Percentiles rank a stretch among this genome's conserved stretches.
These are phyloP conservation scores for Bremia lactucae DNA, from an alignment of 352 stramenopile genomes.

Conservation along the genomic window DNA sequence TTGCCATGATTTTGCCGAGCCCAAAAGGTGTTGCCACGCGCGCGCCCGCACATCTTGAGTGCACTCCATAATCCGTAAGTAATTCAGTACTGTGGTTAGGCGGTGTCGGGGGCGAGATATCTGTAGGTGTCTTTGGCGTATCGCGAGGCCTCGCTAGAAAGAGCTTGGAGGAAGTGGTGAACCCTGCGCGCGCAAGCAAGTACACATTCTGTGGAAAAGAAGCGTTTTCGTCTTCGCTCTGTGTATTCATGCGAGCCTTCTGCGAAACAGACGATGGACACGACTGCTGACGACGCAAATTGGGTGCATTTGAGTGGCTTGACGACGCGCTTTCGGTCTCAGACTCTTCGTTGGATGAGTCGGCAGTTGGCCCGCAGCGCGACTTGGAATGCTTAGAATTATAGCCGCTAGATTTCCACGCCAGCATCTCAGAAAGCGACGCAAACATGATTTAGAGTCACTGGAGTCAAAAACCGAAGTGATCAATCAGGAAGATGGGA, in stretches of 20 bases:
- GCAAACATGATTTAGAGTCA: constrained; percentile 17
- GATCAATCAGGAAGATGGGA: constrained; percentile 13
- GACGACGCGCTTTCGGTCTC: constrained; percentile 52
- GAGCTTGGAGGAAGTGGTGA: constrained; percentile 33
- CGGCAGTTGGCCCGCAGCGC: constrained; percentile 25
- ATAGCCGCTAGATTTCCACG: constrained; percentile 20
- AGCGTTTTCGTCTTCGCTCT: constrained; percentile 20
- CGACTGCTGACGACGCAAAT: constrained; percentile 19
- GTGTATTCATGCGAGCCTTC: constrained; percentile 13
- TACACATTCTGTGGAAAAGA: constrained; percentile 29
- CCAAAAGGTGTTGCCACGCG: constrained; percentile 55
- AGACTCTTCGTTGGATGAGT: constrained; percentile 30
- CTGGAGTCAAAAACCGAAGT: constrained; percentile 14
- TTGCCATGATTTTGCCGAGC: constrained; percentile 43
- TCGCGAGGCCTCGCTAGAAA: constrained; percentile 29
- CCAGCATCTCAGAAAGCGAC: constrained; percentile 24
- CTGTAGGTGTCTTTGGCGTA: constrained; percentile 1
- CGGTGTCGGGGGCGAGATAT: constrained; percentile 12
- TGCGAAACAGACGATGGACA: constrained; percentile 7
- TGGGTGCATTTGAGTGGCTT: constrained; percentile 9
- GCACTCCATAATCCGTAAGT: constrained; percentile 33
- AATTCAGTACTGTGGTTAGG: constrained; percentile 31
- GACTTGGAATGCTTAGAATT: constrained; percentile 8
- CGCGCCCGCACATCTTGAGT: constrained; percentile 24
- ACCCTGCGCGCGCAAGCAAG: constrained; percentile 42